Conservation (phyloP, 148 eudicot genomes). For the Rhododendron simsii region DNA sequence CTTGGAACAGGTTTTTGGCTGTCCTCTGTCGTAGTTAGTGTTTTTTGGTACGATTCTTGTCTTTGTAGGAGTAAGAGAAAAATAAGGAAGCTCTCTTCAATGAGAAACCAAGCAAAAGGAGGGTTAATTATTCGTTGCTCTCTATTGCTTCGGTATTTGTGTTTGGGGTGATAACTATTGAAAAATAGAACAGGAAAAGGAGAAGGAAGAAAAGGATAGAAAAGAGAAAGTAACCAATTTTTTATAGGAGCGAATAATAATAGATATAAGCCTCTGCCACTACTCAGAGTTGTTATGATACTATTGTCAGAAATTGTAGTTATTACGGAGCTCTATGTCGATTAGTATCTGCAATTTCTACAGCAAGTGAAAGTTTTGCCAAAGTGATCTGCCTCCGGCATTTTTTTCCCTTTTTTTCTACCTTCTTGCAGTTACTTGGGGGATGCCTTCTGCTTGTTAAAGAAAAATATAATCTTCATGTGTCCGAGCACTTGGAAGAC, state of each 20-base stretch:
- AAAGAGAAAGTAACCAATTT: background rate
- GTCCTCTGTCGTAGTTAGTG: background rate
- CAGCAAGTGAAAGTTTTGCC: background rate
- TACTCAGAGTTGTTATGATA: background rate
- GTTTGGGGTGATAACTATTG: background rate
- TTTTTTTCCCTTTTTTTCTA: background rate
- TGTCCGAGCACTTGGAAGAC: background rate
- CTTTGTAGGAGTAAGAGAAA: background rate
- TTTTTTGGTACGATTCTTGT: background rate
- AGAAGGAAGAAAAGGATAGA: background rate
- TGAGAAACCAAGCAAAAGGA: background rate
- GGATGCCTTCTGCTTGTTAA: background rate
- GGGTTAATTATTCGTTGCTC: background rate
- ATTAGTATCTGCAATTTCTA: background rate
- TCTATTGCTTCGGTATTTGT: background rate
- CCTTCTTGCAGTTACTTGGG: background rate
- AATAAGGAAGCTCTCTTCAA: background rate
- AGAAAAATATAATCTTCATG: background rate
- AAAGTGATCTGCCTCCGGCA: background rate
- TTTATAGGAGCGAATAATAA: background rate
- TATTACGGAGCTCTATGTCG: background rate
- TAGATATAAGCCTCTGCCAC: background rate
- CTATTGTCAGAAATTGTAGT: background rate
- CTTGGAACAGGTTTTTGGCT: constrained; percentile 68
- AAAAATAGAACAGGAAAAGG: background rate